phyloP scores from a whole-genome alignment of 176 grass and related monocot species.

The Miscanthus lutarioriparius region DNA sequence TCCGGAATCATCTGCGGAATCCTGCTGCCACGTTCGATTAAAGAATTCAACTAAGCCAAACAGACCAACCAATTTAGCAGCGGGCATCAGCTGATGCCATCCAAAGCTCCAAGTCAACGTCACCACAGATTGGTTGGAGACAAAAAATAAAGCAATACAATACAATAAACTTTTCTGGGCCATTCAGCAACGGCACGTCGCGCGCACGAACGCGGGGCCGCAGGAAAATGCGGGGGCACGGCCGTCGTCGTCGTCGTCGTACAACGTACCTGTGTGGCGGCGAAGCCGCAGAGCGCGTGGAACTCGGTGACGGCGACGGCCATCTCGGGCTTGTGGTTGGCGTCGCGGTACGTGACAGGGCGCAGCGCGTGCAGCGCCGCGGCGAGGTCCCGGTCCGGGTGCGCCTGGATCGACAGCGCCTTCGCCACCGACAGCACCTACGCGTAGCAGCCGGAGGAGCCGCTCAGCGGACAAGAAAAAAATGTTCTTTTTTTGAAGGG shows the following conservation, averaged over 20 bases:
- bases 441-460: too few species aligned
- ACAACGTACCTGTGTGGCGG: conserved; percentile 47
- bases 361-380: too few species aligned
- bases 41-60: conserved; percentile 28
- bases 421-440: too few species aligned
- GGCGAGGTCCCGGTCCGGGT: too few species aligned
- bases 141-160: too few species aligned
- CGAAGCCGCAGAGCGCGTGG: conserved; percentile 49
- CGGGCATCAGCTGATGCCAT: not conserved
- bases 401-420: too few species aligned
- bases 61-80: not conserved
- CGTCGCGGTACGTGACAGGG: too few species aligned
- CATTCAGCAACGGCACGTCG: not conserved
- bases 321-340: too few species aligned
- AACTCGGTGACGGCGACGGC: too few species aligned
- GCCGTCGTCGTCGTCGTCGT: not conserved
- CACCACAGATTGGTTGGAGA: not conserved
- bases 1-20: conserved; percentile 18
- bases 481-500: not conserved
- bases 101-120: conserved; percentile 5
- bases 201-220: not conserved
- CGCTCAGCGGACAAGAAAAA: too few species aligned
- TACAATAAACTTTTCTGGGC: not conserved
- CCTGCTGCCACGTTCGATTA: conserved; percentile 19
- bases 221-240: not conserved